Percentiles rank a stretch among this genome's conserved stretches.
phyloP scores from a whole-genome alignment of 345 rosid genomes.

The Sapria himalayana region DNA sequence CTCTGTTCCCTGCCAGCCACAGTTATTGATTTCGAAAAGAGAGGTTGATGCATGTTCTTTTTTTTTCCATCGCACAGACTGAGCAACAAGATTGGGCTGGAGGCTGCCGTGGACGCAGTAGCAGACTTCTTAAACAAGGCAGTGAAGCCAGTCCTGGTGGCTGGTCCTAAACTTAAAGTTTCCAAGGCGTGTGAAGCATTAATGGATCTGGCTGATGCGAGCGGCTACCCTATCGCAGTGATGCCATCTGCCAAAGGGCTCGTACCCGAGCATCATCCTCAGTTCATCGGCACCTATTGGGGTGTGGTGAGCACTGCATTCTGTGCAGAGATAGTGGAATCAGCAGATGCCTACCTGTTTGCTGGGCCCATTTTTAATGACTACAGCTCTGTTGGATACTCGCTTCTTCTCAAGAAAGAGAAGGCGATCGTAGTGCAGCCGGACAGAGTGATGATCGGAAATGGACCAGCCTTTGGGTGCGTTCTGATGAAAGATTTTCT shows the following conservation, averaged over 20 bases:
- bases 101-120: conserved; percentile 34
- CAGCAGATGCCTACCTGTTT: conserved; percentile 38
- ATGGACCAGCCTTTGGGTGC: conserved; percentile 31
- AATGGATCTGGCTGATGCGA: conserved; percentile 24
- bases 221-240: conserved; percentile 27
- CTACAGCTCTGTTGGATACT: conserved; percentile 28
- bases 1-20: not conserved
- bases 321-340: conserved; percentile 37
- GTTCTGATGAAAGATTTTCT: conserved; percentile 36
- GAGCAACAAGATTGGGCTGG: conserved; percentile 27
- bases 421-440: conserved; percentile 34
- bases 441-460: conserved; percentile 27
- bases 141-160: conserved; percentile 41
- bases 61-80: conserved; percentile 9
- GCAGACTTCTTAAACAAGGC: conserved; percentile 34
- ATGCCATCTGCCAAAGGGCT: conserved; percentile 47
- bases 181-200: conserved; percentile 29
- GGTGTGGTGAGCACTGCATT: conserved; percentile 31
- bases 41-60: not conserved
- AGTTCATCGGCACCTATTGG: conserved; percentile 41
- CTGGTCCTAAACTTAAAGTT: conserved; percentile 25
- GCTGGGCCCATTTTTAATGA: conserved; percentile 41
- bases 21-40: not conserved
- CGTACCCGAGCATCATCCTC: conserved; percentile 34
- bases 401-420: conserved; percentile 30